phyloP scores from a whole-genome alignment of 1,284 basidiomycete species.

The Boletus subluridellus region DNA sequence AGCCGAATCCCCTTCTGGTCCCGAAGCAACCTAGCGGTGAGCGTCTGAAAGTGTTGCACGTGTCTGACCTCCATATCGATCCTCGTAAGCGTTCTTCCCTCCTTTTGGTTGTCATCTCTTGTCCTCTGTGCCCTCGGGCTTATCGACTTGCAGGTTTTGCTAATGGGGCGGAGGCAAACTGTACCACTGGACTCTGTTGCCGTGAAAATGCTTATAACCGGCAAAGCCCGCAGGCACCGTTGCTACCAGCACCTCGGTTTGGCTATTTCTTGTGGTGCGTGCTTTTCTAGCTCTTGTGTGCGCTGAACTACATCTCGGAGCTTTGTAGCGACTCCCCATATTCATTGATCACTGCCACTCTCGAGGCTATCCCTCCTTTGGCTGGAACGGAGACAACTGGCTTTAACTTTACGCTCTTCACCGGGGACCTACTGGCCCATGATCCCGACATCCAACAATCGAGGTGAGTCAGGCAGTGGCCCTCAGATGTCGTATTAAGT shows the following conservation, averaged over 20 bases:
- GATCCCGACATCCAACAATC: slow-evolving; percentile 64
- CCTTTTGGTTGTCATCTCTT: not conserved
- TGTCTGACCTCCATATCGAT: slow-evolving; percentile 79
- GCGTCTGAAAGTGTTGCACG: slow-evolving; percentile 68
- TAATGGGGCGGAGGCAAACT: slow-evolving; percentile 72
- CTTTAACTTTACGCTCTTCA: slow-evolving; percentile 68
- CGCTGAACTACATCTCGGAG: not conserved
- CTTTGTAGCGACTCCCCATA: slow-evolving; percentile 64
- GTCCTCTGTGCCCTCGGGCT: not conserved
- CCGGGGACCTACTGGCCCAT: slow-evolving; percentile 75
- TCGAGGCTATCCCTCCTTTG: slow-evolving; percentile 67
- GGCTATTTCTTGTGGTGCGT: slow-evolving; percentile 60
- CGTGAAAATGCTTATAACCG: slow-evolving; percentile 54
- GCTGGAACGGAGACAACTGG: slow-evolving; percentile 58
- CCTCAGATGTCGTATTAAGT: not conserved
- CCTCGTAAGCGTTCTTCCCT: slow-evolving; percentile 43
- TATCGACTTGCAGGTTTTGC: slow-evolving; percentile 51
- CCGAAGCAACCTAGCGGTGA: slow-evolving; percentile 57
- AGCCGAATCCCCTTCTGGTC: slow-evolving; percentile 60
- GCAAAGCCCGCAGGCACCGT: slow-evolving; percentile 46
- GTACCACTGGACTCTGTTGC: slow-evolving; percentile 72
- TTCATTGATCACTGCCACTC: slow-evolving; percentile 57
- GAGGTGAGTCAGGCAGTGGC: slow-evolving; percentile 37
- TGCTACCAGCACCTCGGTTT: slow-evolving; percentile 63
- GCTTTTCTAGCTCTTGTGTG: not conserved